Evolutionary conservation across 2,329 filamentous ascomycete genomes (phyloP).

Genomic region (Dothistroma septosporum): DNA sequence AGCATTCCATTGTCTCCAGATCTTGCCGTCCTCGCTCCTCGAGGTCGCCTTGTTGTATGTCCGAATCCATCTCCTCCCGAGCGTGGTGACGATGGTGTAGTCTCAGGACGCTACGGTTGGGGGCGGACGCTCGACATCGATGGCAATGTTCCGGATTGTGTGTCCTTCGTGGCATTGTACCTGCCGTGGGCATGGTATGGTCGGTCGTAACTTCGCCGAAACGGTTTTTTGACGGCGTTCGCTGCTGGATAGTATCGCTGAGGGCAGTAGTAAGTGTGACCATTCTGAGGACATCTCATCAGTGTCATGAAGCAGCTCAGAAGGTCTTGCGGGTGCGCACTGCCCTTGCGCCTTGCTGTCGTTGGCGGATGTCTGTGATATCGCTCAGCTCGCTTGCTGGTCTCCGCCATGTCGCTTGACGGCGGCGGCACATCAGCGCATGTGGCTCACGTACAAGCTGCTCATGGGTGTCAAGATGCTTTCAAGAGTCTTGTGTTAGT

Average conservation of each 20-base stretch:
- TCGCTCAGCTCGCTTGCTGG: background rate
- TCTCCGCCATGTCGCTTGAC: background rate
- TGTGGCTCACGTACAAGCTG: background rate
- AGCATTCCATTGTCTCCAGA: background rate
- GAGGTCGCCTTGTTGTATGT: background rate
- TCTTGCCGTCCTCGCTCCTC: background rate
- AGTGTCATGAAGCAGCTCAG: background rate
- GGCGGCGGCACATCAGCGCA: background rate
- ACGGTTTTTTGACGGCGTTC: background rate
- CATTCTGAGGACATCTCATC: background rate
- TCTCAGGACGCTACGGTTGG: background rate
- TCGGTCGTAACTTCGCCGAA: background rate
- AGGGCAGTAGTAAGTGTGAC: background rate
- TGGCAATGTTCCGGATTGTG: background rate
- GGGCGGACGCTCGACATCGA: background rate
- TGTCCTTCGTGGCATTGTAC: background rate
- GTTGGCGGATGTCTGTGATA: background rate
- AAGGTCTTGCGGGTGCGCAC: background rate
- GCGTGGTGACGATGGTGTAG: background rate
- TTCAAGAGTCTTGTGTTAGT: background rate
- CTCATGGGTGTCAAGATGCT: background rate
- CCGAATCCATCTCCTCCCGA: background rate
- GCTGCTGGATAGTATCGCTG: background rate
- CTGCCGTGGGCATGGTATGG: background rate
- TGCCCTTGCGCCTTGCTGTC: constrained; percentile 1